phyloP scores from a whole-genome alignment of 257 asterid species.

The Gynochthodes officinalis region DNA sequence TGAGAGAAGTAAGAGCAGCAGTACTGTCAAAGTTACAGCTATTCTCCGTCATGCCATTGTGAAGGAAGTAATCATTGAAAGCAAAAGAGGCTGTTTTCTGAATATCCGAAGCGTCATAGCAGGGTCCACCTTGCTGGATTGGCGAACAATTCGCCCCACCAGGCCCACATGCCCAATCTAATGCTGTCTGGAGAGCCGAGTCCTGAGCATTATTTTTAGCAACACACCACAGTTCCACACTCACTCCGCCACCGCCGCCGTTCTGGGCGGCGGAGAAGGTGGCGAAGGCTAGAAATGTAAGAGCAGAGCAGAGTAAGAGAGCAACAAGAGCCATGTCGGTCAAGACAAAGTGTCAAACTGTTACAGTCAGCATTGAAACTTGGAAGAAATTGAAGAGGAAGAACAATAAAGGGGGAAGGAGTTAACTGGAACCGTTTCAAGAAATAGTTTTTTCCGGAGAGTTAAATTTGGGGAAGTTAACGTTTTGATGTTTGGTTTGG shows the following conservation, averaged over 20 bases:
- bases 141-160: conserved; percentile 81
- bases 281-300: conserved; percentile 19
- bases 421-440: background rate
- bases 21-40: conserved; percentile 57
- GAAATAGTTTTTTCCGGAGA: background rate
- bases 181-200: conserved; percentile 62
- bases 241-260: conserved; percentile 30
- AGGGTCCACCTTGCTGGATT: conserved; percentile 69
- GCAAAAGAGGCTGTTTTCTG: conserved; percentile 75
- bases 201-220: conserved; percentile 90
- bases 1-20: conserved; percentile 71
- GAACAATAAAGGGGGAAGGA: too few species aligned
- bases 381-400: background rate
- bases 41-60: conserved; percentile 47
- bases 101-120: conserved; percentile 71
- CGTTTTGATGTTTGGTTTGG: background rate
- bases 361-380: background rate
- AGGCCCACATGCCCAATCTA: conserved; percentile 83
- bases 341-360: background rate
- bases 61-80: conserved; percentile 69
- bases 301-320: conserved; percentile 11
- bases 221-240: conserved; percentile 81
- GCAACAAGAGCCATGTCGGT: conserved; percentile 11
- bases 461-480: background rate
- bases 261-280: conserved; percentile 36